These are phyloP conservation scores for Podospora pseudoanserina DNA, from an alignment of 495 filamentous ascomycete species.

Conservation along the genomic window DNA sequence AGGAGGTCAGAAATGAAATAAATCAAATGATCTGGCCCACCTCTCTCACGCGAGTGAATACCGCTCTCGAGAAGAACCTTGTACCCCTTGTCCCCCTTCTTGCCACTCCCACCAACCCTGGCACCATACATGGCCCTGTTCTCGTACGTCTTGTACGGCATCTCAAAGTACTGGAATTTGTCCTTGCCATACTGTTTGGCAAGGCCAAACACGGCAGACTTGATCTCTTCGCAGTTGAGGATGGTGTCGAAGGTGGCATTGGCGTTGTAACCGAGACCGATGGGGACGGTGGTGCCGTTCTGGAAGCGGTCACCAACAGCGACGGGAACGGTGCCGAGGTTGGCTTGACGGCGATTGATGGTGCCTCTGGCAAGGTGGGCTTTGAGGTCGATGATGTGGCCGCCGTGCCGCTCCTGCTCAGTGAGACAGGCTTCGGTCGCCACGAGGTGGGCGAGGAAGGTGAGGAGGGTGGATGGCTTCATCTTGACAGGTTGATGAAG, in stretches of 20 bases:
- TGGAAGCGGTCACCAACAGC: constrained; percentile 21
- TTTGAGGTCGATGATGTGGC: constrained; percentile 5
- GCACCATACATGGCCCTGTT: constrained; percentile 17
- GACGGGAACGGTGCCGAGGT: constrained; percentile 9
- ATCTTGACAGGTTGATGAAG: not conserved
- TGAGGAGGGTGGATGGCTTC: not conserved
- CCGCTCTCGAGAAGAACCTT: constrained; percentile 12
- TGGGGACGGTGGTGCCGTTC: constrained; percentile 9
- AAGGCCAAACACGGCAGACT: constrained; percentile 15
- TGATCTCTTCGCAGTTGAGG: constrained; percentile 16
- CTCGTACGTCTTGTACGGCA: constrained; percentile 17
- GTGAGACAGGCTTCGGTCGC: constrained; percentile 1
- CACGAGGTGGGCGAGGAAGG: not conserved
- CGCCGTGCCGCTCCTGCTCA: not conserved
- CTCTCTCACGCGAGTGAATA: not conserved
- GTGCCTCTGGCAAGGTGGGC: not conserved
- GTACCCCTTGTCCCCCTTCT: constrained; percentile 4
- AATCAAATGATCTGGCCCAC: not conserved
- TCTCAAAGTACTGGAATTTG: constrained; percentile 9
- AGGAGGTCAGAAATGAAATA: constrained; percentile 13
- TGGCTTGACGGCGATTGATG: constrained; percentile 7
- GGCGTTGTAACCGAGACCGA: constrained; percentile 18
- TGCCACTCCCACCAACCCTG: constrained; percentile 5
- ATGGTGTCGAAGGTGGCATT: constrained; percentile 15
- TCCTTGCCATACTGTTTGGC: constrained; percentile 11